Evolutionary conservation across 2,329 filamentous ascomycete genomes (phyloP).

Genomic region (Anthostomella pinea): DNA sequence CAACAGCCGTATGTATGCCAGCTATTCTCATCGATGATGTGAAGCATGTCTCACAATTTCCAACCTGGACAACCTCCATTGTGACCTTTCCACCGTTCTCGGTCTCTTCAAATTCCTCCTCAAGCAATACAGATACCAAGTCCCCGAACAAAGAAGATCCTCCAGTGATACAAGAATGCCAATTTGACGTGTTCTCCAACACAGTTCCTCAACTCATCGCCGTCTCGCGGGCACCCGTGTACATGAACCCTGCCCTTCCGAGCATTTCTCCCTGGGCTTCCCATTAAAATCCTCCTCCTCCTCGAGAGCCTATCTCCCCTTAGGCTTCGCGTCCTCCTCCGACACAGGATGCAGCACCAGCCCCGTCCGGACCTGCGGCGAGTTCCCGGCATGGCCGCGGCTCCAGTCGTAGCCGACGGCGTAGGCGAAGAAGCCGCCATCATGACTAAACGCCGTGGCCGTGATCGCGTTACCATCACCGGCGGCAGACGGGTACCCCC

Average conservation of each 20-base stretch:
- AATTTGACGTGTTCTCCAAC: slow-evolving; percentile 4
- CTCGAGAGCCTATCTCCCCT: slow-evolving; percentile 4
- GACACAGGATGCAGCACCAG: slow-evolving; percentile 30
- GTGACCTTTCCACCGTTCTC: not conserved
- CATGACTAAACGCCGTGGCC: slow-evolving; percentile 58
- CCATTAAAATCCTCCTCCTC: not conserved
- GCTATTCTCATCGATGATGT: slow-evolving; percentile 10
- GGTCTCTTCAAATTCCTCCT: not conserved
- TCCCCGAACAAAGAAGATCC: slow-evolving; percentile 17
- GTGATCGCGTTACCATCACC: slow-evolving; percentile 53
- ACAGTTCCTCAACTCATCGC: not conserved
- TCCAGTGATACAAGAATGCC: slow-evolving; percentile 16
- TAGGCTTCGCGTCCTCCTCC: slow-evolving; percentile 16
- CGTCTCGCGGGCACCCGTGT: too few species aligned
- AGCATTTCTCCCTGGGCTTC: not conserved
- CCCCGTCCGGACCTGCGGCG: slow-evolving; percentile 20
- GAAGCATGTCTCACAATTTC: slow-evolving; percentile 9
- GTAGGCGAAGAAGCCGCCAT: slow-evolving; percentile 56
- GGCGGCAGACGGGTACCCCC: slow-evolving; percentile 48
- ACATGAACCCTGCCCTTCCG: not conserved
- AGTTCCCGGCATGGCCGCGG: slow-evolving; percentile 51
- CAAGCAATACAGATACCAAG: slow-evolving; percentile 13
- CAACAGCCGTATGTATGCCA: too few species aligned
- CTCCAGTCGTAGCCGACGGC: slow-evolving; percentile 73
- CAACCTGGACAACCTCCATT: not conserved